Percentiles rank a stretch among this genome's conserved stretches.
These are phyloP conservation scores for Knoxdaviesia proteae DNA, from an alignment of 2,329 filamentous ascomycete species.

Conservation along the genomic window DNA sequence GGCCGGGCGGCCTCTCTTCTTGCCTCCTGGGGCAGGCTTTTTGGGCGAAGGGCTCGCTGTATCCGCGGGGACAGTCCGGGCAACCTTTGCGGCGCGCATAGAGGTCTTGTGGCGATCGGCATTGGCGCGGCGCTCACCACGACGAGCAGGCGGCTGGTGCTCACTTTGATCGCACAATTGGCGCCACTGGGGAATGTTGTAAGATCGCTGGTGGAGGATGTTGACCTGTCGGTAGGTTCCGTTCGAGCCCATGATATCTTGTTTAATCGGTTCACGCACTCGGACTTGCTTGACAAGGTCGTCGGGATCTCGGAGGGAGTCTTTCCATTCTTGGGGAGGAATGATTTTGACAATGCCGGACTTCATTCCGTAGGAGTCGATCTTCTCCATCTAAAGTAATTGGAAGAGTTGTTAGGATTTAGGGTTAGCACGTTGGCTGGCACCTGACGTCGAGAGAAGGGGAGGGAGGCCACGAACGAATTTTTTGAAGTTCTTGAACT, in stretches of 20 bases:
- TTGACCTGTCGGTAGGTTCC: conserved; percentile 95
- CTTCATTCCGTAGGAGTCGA: conserved; percentile 92
- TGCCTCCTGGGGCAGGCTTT: conserved; percentile 7
- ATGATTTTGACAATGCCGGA: conserved; percentile 94
- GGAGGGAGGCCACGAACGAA: conserved; percentile 38
- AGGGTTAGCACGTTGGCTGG: not conserved
- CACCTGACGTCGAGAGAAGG: conserved; percentile 1
- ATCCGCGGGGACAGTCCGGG: conserved; percentile 1
- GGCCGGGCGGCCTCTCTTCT: conserved; percentile 18
- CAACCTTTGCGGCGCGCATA: conserved; percentile 15
- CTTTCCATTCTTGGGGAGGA: conserved; percentile 81
- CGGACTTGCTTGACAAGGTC: conserved; percentile 78
- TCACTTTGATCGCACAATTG: conserved; percentile 83
- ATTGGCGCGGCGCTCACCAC: conserved; percentile 58
- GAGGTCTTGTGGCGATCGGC: conserved; percentile 28
- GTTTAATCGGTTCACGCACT: conserved; percentile 92
- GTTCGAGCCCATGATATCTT: conserved; percentile 91
- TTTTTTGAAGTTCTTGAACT: conserved; percentile 82
- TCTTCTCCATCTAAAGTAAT: conserved; percentile 42
- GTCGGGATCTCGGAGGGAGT: conserved; percentile 56
- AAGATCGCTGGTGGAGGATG: conserved; percentile 84
- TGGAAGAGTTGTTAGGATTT: conserved; percentile 10
- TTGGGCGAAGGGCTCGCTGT: not conserved
- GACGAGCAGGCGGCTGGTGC: conserved; percentile 79
- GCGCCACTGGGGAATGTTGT: conserved; percentile 94